A percentile compares a stretch with the other conserved stretches of the same genome.
Conservation (phyloP, 441 rosid species). For the Eruca vesicaria region DNA sequence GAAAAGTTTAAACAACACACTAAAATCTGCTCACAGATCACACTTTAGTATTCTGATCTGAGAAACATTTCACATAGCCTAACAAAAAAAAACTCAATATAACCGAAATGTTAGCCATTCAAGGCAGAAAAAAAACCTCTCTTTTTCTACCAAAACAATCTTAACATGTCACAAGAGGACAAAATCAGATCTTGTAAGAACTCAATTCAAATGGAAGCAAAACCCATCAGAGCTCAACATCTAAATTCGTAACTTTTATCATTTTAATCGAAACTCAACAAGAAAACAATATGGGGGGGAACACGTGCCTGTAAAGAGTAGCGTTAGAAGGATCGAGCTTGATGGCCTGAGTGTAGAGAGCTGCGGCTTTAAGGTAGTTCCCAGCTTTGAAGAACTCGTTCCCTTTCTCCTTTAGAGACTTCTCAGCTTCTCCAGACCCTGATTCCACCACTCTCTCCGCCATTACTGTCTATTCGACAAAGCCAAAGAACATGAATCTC, state of each 20-base stretch:
- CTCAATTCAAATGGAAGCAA: background rate
- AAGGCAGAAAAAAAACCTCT: background rate
- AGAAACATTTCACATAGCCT: slow-evolving; percentile 7
- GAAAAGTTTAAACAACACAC: background rate
- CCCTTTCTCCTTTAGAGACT: slow-evolving; percentile 80
- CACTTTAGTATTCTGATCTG: slow-evolving; percentile 16
- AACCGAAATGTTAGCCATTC: background rate
- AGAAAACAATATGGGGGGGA: too few relatives aligned
- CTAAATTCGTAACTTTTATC: background rate
- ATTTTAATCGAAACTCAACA: background rate
- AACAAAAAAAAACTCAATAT: background rate
- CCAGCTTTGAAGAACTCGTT: slow-evolving; percentile 95
- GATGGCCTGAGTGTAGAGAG: slow-evolving; percentile 93
- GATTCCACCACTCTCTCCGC: slow-evolving; percentile 40
- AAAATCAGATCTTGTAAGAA: slow-evolving; percentile 18
- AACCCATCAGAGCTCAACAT: slow-evolving; percentile 1
- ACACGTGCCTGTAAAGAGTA: slow-evolving; percentile 72
- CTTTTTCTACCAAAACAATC: background rate
- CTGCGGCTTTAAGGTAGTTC: slow-evolving; percentile 95
- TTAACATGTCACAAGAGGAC: background rate
- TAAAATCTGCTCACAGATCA: background rate
- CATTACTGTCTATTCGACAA: too few relatives aligned
- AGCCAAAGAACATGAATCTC: slow-evolving; percentile 2
- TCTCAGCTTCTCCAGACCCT: slow-evolving; percentile 41
- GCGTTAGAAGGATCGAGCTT: slow-evolving; percentile 92